Conservation (phyloP, 1,284 basidiomycete species). For the Ganoderma sinense region DNA sequence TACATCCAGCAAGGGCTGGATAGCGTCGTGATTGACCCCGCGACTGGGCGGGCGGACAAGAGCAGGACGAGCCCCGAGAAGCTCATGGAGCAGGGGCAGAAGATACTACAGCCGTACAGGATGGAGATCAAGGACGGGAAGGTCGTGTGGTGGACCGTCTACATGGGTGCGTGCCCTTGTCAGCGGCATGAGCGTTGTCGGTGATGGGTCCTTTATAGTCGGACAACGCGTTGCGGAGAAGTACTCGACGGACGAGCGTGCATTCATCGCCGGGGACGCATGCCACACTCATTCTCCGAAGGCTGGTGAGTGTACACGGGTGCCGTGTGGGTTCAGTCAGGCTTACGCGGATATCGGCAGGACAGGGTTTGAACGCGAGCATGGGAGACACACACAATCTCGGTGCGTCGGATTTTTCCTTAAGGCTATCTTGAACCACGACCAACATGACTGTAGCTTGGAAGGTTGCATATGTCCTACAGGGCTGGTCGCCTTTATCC, state of each 20-base stretch:
- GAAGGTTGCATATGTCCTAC: conserved; percentile 80
- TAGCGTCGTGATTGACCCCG: conserved; percentile 54
- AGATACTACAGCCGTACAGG: conserved; percentile 73
- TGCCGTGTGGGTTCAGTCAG: no score
- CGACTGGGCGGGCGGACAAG: conserved; percentile 68
- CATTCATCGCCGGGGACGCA: conserved; percentile 85
- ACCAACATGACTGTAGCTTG: conserved; percentile 53
- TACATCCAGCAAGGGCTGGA: conserved; percentile 81
- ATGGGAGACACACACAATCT: conserved; percentile 88
- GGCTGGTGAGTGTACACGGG: conserved; percentile 39
- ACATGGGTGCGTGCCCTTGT: conserved; percentile 52
- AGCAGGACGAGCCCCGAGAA: conserved; percentile 63
- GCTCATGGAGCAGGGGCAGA: conserved; percentile 71
- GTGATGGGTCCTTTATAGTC: conserved; percentile 42
- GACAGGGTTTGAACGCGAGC: conserved; percentile 76
- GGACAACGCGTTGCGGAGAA: conserved; percentile 80
- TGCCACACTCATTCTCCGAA: conserved; percentile 89
- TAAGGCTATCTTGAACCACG: no score
- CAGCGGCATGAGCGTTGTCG: not conserved
- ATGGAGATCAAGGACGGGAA: conserved; percentile 58
- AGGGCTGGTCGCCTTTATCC: conserved; percentile 70
- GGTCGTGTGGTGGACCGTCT: conserved; percentile 87
- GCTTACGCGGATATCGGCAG: conserved; percentile 46
- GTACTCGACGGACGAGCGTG: conserved; percentile 71
- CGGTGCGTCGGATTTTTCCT: conserved; percentile 42